A percentile compares a stretch with the other conserved stretches of the same genome.
These are phyloP conservation scores for Pythium utonaiense DNA, from an alignment of 352 stramenopile species.

Conservation along the genomic window DNA sequence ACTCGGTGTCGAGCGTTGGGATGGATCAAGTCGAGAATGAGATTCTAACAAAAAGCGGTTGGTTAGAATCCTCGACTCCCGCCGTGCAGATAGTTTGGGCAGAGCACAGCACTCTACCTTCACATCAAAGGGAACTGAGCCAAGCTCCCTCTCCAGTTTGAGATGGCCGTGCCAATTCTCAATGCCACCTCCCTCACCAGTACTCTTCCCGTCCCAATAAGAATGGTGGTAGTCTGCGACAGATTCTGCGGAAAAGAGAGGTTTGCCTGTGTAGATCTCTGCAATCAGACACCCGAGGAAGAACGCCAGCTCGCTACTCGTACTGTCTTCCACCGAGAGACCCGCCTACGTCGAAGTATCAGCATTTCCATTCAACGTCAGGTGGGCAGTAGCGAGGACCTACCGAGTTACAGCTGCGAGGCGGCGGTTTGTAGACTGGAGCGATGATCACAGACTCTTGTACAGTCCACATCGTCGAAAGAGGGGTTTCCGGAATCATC, in stretches of 20 bases:
- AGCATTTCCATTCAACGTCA: too few relatives aligned
- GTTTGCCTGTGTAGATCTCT: constrained; percentile 53
- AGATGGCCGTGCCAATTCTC: not conserved
- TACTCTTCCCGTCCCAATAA: constrained; percentile 5
- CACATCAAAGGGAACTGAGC: constrained; percentile 40
- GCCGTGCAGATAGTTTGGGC: too few relatives aligned
- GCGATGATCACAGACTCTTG: not conserved
- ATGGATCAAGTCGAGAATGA: constrained; percentile 19
- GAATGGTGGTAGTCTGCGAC: constrained; percentile 36
- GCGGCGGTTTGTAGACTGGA: constrained; percentile 12
- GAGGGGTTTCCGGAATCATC: not conserved
- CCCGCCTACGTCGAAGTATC: not conserved
- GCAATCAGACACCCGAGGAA: constrained; percentile 63
- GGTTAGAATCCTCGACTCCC: not conserved
- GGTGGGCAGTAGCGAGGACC: not conserved
- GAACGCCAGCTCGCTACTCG: constrained; percentile 40
- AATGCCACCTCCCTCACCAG: not conserved
- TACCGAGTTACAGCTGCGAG: constrained; percentile 5
- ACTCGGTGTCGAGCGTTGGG: constrained; percentile 13
- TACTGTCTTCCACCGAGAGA: not conserved
- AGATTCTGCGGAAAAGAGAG: constrained; percentile 58
- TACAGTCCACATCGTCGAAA: not conserved
- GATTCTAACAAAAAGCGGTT: not conserved
- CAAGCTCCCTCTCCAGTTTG: not conserved
- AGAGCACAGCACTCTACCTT: constrained; percentile 28